A percentile compares a stretch with the other conserved stretches of the same genome.
Evolutionary conservation across 2,329 filamentous ascomycete genomes (phyloP).

Genomic region (Aspergillus jensenii): DNA sequence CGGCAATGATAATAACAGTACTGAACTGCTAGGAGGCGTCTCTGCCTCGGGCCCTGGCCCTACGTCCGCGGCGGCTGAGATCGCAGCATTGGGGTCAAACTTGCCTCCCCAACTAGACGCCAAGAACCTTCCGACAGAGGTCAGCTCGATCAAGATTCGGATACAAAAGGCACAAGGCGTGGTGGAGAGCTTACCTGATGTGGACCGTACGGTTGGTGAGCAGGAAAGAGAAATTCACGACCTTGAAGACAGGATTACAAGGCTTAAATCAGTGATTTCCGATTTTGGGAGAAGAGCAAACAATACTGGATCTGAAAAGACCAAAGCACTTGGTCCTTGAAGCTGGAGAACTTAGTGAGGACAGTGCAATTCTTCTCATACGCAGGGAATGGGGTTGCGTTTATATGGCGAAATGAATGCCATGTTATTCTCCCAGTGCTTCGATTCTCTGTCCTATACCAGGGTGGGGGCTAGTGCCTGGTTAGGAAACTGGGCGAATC

Average conservation of each 20-base stretch:
- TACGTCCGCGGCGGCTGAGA: constrained; percentile 21
- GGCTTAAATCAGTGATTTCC: constrained; percentile 40
- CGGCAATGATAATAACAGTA: constrained; percentile 25
- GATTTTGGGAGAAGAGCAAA: constrained; percentile 41
- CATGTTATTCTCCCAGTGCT: background rate
- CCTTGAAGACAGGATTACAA: constrained; percentile 40
- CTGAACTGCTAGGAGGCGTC: constrained; percentile 25
- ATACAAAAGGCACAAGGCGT: constrained; percentile 70
- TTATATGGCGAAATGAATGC: background rate
- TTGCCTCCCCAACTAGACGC: constrained; percentile 53
- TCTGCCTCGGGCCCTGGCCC: constrained; percentile 31
- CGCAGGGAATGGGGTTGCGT: background rate
- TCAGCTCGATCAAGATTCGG: constrained; percentile 77
- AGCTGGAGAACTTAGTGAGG: background rate
- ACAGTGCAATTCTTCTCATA: background rate
- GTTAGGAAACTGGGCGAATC: background rate
- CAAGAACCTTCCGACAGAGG: constrained; percentile 78
- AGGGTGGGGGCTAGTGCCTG: background rate
- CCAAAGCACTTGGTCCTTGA: constrained; percentile 8
- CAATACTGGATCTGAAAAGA: background rate
- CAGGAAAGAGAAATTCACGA: constrained; percentile 46
- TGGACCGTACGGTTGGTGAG: constrained; percentile 44
- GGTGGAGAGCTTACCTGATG: constrained; percentile 44
- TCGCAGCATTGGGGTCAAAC: constrained; percentile 26
- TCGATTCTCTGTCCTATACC: background rate